phyloP scores from a whole-genome alignment of 2,329 filamentous ascomycete species.

The Chrysoporthe austroafricana region DNA sequence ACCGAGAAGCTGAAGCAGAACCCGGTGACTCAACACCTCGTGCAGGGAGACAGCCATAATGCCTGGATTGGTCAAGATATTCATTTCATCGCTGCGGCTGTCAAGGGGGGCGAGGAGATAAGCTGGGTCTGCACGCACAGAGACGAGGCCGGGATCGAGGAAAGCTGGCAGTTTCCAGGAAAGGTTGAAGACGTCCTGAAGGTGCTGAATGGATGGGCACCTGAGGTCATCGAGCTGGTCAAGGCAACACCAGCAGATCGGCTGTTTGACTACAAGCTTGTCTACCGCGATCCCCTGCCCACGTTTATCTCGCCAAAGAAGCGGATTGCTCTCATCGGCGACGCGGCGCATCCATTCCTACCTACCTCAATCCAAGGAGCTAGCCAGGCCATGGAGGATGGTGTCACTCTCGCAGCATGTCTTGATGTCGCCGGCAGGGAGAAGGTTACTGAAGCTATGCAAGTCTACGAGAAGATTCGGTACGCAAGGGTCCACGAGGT shows the following conservation, averaged over 20 bases:
- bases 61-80: slow-evolving; percentile 58
- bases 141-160: slow-evolving; percentile 50
- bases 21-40: slow-evolving; percentile 47
- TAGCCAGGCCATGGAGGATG: slow-evolving; percentile 54
- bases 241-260: slow-evolving; percentile 43
- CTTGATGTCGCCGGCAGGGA: slow-evolving; percentile 40
- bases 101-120: slow-evolving; percentile 56
- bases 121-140: slow-evolving; percentile 56
- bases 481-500: slow-evolving; percentile 52
- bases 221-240: slow-evolving; percentile 49
- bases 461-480: slow-evolving; percentile 49
- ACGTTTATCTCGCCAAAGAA: slow-evolving; percentile 46
- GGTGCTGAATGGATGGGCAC: slow-evolving; percentile 51
- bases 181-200: slow-evolving; percentile 46
- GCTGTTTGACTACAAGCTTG: slow-evolving; percentile 43
- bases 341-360: slow-evolving; percentile 55
- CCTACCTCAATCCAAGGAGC: slow-evolving; percentile 53
- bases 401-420: slow-evolving; percentile 49
- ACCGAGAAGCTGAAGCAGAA: slow-evolving; percentile 47
- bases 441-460: slow-evolving; percentile 45
- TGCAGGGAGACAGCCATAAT: slow-evolving; percentile 54
- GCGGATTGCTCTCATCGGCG: slow-evolving; percentile 50
- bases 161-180: slow-evolving; percentile 49
- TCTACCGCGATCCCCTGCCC: slow-evolving; percentile 48
- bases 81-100: slow-evolving; percentile 55